Evolutionary conservation across 805 yeast genomes (phyloP), one percentile per base, ranked within the genome.

Genomic region (Hyphopichia homilentoma): DNA sequence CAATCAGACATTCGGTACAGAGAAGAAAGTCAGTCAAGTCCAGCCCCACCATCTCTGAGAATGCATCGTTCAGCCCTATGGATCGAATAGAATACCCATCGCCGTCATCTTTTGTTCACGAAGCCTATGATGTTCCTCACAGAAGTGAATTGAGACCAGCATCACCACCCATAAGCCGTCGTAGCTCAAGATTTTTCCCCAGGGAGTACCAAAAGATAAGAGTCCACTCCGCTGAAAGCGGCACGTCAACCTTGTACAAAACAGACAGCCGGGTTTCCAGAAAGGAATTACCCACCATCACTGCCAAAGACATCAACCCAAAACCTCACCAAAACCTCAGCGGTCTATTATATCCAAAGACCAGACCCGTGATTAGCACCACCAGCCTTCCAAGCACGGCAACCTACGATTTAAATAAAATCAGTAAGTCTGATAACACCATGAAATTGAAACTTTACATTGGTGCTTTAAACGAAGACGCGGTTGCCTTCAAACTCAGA

Each of bases 401-500:
- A n/a, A n/a, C n/a, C n/a, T 33, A 18, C 11, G 24, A 19, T 11
- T 14, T 23, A n/a, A 25, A 20, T 11, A 9, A 15, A 14, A 7
- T 12, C 19, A 26, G 32, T n/a, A 25, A 23, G 12, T 18, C 23
- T 12, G 31, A 24, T 8, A 25, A 32, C 21, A 16, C 32, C 18
- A 17, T 48, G 21, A 48, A 45, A 27, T 23, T 48, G 17, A 48
- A 46, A 27, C 40, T 47, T 33, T 40, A 30, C 15, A 21, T 37
- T 22, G 32, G 33, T 7, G 25, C 30, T 7, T 25, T 33, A 14
- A 40, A 44, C n/a, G 47, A 48, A 16, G 45, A 43, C 7, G 44
- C 40, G 7, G 30, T 50, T n/a, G 50, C 47, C 2, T 16, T 52
- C 15, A 45, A 42, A 22, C 25, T 49, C 30, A 37, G 45, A 14